Conservation (phyloP, 2,329 filamentous ascomycete genomes). For the Coniochaeta pulveracea region DNA sequence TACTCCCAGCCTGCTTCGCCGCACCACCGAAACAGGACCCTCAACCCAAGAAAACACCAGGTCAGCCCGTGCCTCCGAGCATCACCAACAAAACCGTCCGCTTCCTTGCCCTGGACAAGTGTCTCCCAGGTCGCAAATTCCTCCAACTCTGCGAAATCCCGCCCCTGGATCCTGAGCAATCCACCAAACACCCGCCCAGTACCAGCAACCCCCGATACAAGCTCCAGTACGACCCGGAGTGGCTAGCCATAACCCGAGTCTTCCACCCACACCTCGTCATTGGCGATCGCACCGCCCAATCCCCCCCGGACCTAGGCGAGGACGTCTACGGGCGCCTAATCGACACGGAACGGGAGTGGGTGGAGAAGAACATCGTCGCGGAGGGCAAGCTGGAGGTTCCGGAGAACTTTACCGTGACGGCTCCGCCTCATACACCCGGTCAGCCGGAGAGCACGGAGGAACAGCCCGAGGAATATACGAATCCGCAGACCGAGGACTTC, state of each 20-base stretch:
- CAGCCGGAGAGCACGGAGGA: conserved; percentile 45
- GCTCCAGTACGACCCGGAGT: conserved; percentile 82
- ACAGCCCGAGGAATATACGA: conserved; percentile 73
- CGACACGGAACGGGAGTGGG: conserved; percentile 62
- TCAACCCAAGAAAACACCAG: conserved; percentile 28
- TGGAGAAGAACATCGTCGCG: conserved; percentile 62
- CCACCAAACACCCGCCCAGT: conserved; percentile 10
- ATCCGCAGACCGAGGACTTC: conserved; percentile 73
- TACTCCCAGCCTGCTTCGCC: conserved; percentile 67
- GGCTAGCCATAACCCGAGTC: conserved; percentile 83
- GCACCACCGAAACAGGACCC: conserved; percentile 18
- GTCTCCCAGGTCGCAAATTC: conserved; percentile 67
- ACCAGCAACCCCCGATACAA: conserved; percentile 34
- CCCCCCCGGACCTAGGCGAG: conserved; percentile 55
- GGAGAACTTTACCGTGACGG: conserved; percentile 65
- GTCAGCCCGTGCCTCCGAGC: conserved; percentile 53
- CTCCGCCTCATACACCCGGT: conserved; percentile 54
- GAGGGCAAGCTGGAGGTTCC: conserved; percentile 56
- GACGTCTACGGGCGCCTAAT: conserved; percentile 58
- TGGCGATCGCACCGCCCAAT: conserved; percentile 42
- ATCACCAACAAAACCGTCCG: conserved; percentile 72
- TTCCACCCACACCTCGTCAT: conserved; percentile 58
- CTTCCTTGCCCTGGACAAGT: conserved; percentile 90
- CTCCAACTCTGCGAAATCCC: conserved; percentile 64
- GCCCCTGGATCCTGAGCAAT: conserved; percentile 26